Conservation (phyloP, 768 basidiomycete genomes). For the Terana coerulea region DNA sequence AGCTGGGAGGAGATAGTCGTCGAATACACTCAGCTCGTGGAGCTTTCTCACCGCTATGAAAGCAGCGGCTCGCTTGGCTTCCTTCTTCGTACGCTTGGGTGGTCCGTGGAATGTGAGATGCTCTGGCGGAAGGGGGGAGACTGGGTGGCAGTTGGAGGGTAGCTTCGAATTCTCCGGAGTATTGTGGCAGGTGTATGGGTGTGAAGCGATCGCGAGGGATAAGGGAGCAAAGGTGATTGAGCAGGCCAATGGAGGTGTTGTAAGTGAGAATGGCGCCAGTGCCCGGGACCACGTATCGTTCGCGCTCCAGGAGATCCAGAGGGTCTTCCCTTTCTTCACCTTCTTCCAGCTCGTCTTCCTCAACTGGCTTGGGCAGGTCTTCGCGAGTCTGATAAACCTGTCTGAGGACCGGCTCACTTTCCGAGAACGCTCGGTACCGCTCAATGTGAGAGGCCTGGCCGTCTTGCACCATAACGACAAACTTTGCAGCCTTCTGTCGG, state of each 20-base stretch:
- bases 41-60: conserved; percentile 74
- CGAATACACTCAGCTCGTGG: conserved; percentile 68
- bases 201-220: conserved; percentile 75
- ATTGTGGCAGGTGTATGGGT: conserved; percentile 53
- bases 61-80: conserved; percentile 80
- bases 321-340: conserved; percentile 42
- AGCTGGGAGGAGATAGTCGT: conserved; percentile 78
- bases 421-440: conserved; percentile 54
- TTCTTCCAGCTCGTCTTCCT: conserved; percentile 40
- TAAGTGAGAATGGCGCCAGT: conserved; percentile 82
- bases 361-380: conserved; percentile 25
- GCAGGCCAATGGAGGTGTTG: conserved; percentile 64
- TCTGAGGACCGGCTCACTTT: conserved; percentile 63
- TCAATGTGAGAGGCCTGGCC: conserved; percentile 50
- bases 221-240: conserved; percentile 74
- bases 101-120: conserved; percentile 61
- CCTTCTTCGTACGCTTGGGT: conserved; percentile 60
- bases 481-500: conserved; percentile 69
- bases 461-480: conserved; percentile 76
- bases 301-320: conserved; percentile 58
- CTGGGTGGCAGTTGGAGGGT: conserved; percentile 64
- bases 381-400: conserved; percentile 54
- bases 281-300: conserved; percentile 66
- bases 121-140: conserved; percentile 53
- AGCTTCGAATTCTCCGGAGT: conserved; percentile 52